Base-by-base conservation (phyloP, 495 filamentous ascomycete species). In the Chaetomidium leptoderma region DNA sequence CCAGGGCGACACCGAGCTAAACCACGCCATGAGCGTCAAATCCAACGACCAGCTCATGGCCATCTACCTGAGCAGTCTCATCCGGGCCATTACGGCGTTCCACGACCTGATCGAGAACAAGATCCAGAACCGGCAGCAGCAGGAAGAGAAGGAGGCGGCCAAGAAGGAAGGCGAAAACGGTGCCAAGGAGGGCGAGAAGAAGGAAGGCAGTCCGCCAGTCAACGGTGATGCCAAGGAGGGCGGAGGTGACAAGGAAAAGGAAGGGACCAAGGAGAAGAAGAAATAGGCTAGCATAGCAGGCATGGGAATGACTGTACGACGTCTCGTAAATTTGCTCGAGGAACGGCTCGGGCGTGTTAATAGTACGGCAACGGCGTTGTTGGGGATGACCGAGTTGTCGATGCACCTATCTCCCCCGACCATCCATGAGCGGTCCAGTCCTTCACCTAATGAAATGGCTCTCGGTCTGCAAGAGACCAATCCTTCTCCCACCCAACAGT, bases 71-170 rank as follows among this genome's bases (percentile, higher is more conserved):
- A 92, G 88, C 73, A 93, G 88, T 74, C 76, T 98, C 76, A 97
- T 98, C 75, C 84, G 93, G 39, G 95, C 95, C 30, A 97, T 98
- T 66, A 97, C 93, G 8, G 95, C 93, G 14, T 98, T 97, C 85
- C 93, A 98, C 71, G 93, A 98, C 73, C 76, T 98, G 61, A 98
- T 98, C 65, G 93, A 98, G 80, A 98, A 98, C 76, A 98, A 98
- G 86, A 96, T 97, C 59, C 93, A 97, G 78, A 98, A 98, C 76
- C 78, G 92, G 65, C 92, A 96, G 75, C 89, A 92, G 70, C 90
- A 95, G 73, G 93, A 96, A 68, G 93, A 98, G 70, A 91, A 88
- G 73, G 91, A 97, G 63, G 83, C 82, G 60, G 83, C 79, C 57
- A 86, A 86, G 53, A 79, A 83, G 63, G 80, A 84, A 58, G 79